Evolutionary conservation across 208 protist species (phyloP).

Genomic region (Novymonas esmeraldas): DNA sequence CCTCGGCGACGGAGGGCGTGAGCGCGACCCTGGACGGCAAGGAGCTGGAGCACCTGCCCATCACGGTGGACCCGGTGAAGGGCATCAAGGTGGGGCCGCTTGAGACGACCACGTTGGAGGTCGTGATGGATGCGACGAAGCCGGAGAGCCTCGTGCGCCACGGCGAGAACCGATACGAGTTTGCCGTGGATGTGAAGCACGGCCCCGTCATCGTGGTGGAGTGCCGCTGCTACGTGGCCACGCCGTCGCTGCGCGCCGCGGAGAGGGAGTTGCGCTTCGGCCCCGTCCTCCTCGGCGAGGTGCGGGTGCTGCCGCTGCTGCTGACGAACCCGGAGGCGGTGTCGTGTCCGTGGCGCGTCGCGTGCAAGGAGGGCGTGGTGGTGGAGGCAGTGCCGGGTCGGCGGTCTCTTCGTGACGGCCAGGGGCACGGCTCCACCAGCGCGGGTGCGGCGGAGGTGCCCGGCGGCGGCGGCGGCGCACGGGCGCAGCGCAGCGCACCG

Average conservation of each 20-base stretch:
- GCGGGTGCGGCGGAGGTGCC: neutral
- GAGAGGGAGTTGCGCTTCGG: conserved; percentile 89
- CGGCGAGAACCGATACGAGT: conserved; percentile 75
- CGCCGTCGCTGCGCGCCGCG: conserved; percentile 79
- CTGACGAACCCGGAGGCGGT: conserved; percentile 90
- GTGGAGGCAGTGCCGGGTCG: neutral
- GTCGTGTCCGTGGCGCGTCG: conserved; percentile 89
- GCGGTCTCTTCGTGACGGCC: neutral
- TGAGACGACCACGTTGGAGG: conserved; percentile 44
- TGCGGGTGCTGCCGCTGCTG: conserved; percentile 80
- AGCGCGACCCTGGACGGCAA: conserved; percentile 83
- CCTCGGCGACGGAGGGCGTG: conserved; percentile 55
- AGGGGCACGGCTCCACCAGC: neutral
- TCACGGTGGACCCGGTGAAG: conserved; percentile 83
- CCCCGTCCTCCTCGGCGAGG: conserved; percentile 79
- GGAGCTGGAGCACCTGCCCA: conserved; percentile 50
- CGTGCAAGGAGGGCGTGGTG: conserved; percentile 35
- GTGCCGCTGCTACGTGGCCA: conserved; percentile 91
- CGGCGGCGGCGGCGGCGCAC: neutral
- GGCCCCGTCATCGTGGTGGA: conserved; percentile 87
- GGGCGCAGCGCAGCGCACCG: neutral
- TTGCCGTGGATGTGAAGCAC: conserved; percentile 82
- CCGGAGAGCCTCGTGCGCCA: conserved; percentile 38
- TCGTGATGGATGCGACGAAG: conserved; percentile 55
- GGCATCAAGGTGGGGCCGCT: conserved; percentile 65